Percentiles rank a stretch among this genome's conserved stretches.
Conservation (phyloP, 2,329 filamentous ascomycete species). For the Emmonsiellopsis sp. region DNA sequence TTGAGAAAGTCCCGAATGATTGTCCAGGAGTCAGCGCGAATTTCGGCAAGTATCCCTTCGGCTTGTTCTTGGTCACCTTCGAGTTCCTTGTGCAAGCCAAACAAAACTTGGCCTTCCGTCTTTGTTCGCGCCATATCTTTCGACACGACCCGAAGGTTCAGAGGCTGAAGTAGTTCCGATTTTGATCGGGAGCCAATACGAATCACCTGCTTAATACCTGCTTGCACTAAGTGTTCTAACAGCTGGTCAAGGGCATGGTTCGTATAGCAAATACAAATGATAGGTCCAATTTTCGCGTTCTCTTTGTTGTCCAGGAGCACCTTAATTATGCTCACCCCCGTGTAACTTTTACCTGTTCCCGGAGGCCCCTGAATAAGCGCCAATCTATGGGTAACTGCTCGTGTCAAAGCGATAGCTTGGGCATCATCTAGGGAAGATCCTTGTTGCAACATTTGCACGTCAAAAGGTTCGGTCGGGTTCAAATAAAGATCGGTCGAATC, state of each 20-base stretch:
- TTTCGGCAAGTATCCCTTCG: not conserved
- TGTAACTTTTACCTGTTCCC: conserved; percentile 19
- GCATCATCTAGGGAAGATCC: conserved; percentile 8
- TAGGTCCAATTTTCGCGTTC: conserved; percentile 21
- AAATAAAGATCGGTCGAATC: not conserved
- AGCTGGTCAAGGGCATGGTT: conserved; percentile 26
- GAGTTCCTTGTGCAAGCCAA: not conserved
- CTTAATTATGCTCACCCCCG: conserved; percentile 14
- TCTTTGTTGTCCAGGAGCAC: conserved; percentile 17
- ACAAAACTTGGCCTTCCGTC: not conserved
- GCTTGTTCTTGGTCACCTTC: not conserved
- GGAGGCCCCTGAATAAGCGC: conserved; percentile 22
- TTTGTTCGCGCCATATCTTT: not conserved
- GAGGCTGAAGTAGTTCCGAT: not conserved
- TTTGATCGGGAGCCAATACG: conserved; percentile 22
- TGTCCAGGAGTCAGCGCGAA: not conserved
- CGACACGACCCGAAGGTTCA: not conserved
- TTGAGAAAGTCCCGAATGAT: not conserved
- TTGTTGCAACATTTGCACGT: too few relatives aligned
- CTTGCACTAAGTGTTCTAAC: conserved; percentile 16
- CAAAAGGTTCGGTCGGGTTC: conserved; percentile 12
- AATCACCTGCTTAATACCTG: conserved; percentile 18
- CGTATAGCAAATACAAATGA: conserved; percentile 15
- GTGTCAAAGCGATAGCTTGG: conserved; percentile 13
- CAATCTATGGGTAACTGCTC: conserved; percentile 12